Base-by-base conservation (phyloP, 2,329 filamentous ascomycete species). In the Arthrinium puccinioides region DNA sequence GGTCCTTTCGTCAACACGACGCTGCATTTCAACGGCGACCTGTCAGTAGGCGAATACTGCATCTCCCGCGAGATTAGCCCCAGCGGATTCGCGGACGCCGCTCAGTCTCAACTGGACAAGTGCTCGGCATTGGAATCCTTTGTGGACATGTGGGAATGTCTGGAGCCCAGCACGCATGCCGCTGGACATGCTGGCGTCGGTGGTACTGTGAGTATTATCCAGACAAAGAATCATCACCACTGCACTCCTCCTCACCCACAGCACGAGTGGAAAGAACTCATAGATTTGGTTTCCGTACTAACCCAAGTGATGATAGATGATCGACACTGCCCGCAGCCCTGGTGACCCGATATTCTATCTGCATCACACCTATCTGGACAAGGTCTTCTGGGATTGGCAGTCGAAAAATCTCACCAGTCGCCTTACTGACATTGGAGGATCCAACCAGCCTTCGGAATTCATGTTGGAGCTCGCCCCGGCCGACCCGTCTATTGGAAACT, bases 291-390 rank as follows among this genome's bases (percentile, higher is more conserved):
- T n/a, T n/a, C 9, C 15, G 9, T 7, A 10, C 16, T 21, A 6
- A 33, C 16, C 14, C 8, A 25, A 8, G 13, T 25, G 13, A 15
- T 21, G 21, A 29, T 16, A 51, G 48, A 30, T 30, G 27, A 9
- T n/a, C 13, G 15, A 30, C 27, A 15, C 16, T 11, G 11, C 27
- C 13, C 11, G 20, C 4, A 48, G 39, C 6, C 49, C 52, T 4
- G 51, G 51, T 16, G 53, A 58, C 31, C 51, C 51, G 18, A 28
- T 57, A 1, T 56, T 56, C 34, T 56, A 46, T 43, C 37, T 58
- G 0, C 53, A 56, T 10, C 54, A 56, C 3, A 43, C 46, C 30
- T 53, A 57, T 8, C 43, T 56, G 4, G 55, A 58, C 38, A 45
- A 48, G 1, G 38, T 43, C 11, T 57, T 51, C 47, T 32, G 26